These are phyloP conservation scores for Perkinsus chesapeaki DNA, from an alignment of 169 alveolate genomes.

Conservation along the genomic window DNA sequence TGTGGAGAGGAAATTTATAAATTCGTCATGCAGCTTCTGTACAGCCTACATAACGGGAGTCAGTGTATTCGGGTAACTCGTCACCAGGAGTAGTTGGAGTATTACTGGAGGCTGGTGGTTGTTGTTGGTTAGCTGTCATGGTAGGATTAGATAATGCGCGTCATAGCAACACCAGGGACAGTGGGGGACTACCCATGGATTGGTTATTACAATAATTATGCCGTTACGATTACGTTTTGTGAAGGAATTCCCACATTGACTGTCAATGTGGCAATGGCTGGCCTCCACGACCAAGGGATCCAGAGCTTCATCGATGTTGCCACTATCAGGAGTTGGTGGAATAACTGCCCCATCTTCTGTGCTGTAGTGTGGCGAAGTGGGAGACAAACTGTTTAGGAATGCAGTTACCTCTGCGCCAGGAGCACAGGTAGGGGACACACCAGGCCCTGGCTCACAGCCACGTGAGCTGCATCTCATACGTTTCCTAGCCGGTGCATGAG, in stretches of 20 bases:
- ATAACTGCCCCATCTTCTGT: no score
- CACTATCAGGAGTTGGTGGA: no score
- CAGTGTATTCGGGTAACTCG: neutral
- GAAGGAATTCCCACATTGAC: neutral
- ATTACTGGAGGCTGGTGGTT: neutral
- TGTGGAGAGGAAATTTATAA: neutral
- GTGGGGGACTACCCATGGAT: slow-evolving; percentile 7
- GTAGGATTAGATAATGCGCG: neutral
- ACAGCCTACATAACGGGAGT: neutral
- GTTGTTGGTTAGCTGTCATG: neutral
- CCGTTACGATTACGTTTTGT: neutral
- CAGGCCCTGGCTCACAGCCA: no score
- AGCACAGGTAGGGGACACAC: no score
- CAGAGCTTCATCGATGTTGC: no score
- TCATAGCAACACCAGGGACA: neutral
- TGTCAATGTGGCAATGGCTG: no score
- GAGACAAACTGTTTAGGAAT: no score
- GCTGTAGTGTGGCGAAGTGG: no score
- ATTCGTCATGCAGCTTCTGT: neutral
- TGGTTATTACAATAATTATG: neutral
- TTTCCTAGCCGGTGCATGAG: no score
- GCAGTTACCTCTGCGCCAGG: no score
- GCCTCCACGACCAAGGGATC: no score
- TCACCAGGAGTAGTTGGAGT: neutral
- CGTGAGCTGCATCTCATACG: no score